phyloP scores from a whole-genome alignment of 306 rosid species.

The Morella rubra region DNA sequence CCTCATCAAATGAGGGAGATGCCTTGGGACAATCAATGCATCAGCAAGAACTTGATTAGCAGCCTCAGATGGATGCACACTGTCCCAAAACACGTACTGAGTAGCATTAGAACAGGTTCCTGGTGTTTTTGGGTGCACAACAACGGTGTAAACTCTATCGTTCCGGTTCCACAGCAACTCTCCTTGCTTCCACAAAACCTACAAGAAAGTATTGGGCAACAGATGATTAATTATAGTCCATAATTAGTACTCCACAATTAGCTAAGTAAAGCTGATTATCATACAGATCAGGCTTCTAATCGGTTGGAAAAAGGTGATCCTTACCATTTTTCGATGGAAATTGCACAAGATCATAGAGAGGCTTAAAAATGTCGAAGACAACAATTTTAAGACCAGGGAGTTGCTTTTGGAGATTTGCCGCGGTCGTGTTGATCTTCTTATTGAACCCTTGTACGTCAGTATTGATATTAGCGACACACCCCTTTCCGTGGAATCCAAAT shows the following conservation, averaged over 20 bases:
- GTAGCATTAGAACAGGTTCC: slow-evolving; percentile 92
- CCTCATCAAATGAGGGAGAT: slow-evolving; percentile 56
- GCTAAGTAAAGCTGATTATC: too few species aligned
- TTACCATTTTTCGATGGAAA: slow-evolving; percentile 79
- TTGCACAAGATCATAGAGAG: slow-evolving; percentile 67
- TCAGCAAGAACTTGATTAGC: slow-evolving; percentile 91
- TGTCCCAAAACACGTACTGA: slow-evolving; percentile 91
- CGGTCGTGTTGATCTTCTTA: slow-evolving; percentile 64
- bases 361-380: slow-evolving; percentile 74
- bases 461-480: slow-evolving; percentile 72
- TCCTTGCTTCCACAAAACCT: slow-evolving; percentile 78
- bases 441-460: slow-evolving; percentile 71
- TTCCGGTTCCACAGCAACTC: slow-evolving; percentile 92
- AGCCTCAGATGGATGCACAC: slow-evolving; percentile 90
- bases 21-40: slow-evolving; percentile 63
- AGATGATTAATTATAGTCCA: neutral
- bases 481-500: slow-evolving; percentile 56
- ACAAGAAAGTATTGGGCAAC: neutral
- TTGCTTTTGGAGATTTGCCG: slow-evolving; percentile 65
- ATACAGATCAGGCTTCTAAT: too few species aligned
- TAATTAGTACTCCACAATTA: too few species aligned
- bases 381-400: slow-evolving; percentile 72
- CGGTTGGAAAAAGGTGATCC: neutral
- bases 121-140: slow-evolving; percentile 66
- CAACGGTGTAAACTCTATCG: slow-evolving; percentile 59